Percentiles rank a stretch among this genome's conserved stretches.
phyloP scores from a whole-genome alignment of 768 basidiomycete species.

The Lactarius pseudohatsudake region DNA sequence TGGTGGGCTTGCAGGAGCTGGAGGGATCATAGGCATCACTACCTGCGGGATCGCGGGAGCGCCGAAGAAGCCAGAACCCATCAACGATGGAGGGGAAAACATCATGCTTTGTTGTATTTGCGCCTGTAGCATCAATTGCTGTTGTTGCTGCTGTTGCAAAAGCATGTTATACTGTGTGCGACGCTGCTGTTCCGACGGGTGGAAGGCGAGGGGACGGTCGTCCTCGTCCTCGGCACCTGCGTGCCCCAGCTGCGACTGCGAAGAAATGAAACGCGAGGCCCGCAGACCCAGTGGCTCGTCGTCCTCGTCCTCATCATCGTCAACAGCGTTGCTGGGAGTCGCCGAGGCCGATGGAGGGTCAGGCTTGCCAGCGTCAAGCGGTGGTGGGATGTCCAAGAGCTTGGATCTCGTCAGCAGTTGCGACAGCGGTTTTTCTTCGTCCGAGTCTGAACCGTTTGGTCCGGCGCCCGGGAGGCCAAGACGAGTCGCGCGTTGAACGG shows the following conservation, averaged over 20 bases:
- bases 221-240: conserved; percentile 41
- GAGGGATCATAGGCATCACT: conserved; percentile 45
- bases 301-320: conserved; percentile 52
- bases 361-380: conserved; percentile 44
- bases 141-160: conserved; percentile 49
- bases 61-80: conserved; percentile 66
- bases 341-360: conserved; percentile 27
- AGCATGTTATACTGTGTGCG: conserved; percentile 54
- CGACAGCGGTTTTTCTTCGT: conserved; percentile 73
- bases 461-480: conserved; percentile 33
- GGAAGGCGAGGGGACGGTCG: conserved; percentile 66
- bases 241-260: conserved; percentile 20
- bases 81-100: conserved; percentile 65
- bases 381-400: conserved; percentile 45
- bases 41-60: conserved; percentile 44
- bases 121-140: conserved; percentile 49
- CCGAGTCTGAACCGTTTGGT: conserved; percentile 47
- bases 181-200: conserved; percentile 73
- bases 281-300: conserved; percentile 71
- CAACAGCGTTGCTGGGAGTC: conserved; percentile 5
- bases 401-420: conserved; percentile 49
- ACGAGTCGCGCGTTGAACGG: conserved; percentile 45
- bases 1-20: conserved; percentile 50
- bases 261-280: conserved; percentile 46
- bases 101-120: conserved; percentile 76